phyloP scores from a whole-genome alignment of 768 basidiomycete genomes.

The Boletus vinaceobasis region DNA sequence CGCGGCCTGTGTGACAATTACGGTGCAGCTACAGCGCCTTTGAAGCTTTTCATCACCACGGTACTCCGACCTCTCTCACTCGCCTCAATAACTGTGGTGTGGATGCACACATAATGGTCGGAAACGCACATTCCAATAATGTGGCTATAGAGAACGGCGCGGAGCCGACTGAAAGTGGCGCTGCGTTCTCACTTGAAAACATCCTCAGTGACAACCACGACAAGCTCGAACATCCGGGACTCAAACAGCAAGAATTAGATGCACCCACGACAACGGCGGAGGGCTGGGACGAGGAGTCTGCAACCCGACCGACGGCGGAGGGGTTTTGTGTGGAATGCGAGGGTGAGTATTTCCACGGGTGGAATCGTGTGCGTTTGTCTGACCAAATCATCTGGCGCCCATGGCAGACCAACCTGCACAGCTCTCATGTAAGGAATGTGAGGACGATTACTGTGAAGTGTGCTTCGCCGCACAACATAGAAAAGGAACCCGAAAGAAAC shows the following conservation, averaged over 20 bases:
- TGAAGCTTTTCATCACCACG: constrained; percentile 8
- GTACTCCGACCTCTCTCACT: constrained; percentile 6
- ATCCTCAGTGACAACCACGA: constrained; percentile 67
- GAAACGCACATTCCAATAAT: constrained; percentile 16
- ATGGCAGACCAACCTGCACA: constrained; percentile 77
- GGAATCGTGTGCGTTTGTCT: neutral
- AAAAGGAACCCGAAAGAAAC: constrained; percentile 72
- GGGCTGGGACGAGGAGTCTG: constrained; percentile 69
- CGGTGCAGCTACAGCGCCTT: constrained; percentile 3
- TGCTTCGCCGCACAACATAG: constrained; percentile 84
- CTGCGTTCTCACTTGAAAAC: constrained; percentile 59
- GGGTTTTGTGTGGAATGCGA: constrained; percentile 85
- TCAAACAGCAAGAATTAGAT: constrained; percentile 33
- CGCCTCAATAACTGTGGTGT: neutral
- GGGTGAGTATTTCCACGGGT: constrained; percentile 43
- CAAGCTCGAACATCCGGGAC: constrained; percentile 50
- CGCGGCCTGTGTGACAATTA: constrained; percentile 24
- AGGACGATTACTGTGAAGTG: constrained; percentile 76
- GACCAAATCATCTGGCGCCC: neutral
- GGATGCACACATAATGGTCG: constrained; percentile 22
- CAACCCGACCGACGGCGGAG: constrained; percentile 43
- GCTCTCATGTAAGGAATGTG: constrained; percentile 66
- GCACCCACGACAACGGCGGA: constrained; percentile 36
- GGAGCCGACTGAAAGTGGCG: constrained; percentile 5
- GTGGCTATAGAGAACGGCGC: constrained; percentile 9